Base-by-base conservation (phyloP, 2,329 filamentous ascomycete species). In the Ceratocystis diversiconidia region DNA sequence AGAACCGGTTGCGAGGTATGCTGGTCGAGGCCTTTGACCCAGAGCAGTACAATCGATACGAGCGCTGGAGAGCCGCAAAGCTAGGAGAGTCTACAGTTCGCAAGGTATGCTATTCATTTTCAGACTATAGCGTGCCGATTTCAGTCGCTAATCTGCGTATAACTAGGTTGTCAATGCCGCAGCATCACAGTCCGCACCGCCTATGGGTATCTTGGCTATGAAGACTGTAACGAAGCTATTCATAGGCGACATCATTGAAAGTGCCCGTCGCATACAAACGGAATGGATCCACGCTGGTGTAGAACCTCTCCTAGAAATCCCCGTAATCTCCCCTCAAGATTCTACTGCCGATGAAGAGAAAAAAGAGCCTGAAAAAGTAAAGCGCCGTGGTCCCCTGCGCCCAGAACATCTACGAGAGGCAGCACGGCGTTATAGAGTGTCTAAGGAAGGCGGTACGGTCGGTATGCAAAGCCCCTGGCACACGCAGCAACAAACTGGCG, bases 321-420 rank as follows among this genome's bases (percentile, higher is more conserved):
- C 79, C 0, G 76, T 75, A 5, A 76, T 77, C 15, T 76, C 77
- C 4, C 71, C 17, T 70, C 60, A n/a, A 17, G 44, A 69, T 63
- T 69, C 66, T 64, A 66, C 72, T 25, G 71, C 70, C 22, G 69
- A 69, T 3, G 62, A 43, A 3, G 66, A 69, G 50, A 68, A 69
- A 3, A 22, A 44, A 8, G 50, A 57, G 22, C 52, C n/a, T 2
- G 63, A 65, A 30, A 62, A 3, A 70, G 15, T 32, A 30, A 36
- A 17, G 12, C 75, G 72, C 65, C 77, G 79, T 46, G 82, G 80
- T 0, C 87, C 88, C 0, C 72, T 92, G 60, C 81, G 86, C 30
- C 87, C 89, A 0, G 88, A 90, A 68, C 88, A 92, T 73, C 74
- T 92, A 59, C 79, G 87, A 22, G 88, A 92, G 73, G 87, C 89